Evolutionary conservation across 1,284 basidiomycete species (phyloP), one percentile per base, ranked within the genome.

Genomic region (Boletus hoseneyae): DNA sequence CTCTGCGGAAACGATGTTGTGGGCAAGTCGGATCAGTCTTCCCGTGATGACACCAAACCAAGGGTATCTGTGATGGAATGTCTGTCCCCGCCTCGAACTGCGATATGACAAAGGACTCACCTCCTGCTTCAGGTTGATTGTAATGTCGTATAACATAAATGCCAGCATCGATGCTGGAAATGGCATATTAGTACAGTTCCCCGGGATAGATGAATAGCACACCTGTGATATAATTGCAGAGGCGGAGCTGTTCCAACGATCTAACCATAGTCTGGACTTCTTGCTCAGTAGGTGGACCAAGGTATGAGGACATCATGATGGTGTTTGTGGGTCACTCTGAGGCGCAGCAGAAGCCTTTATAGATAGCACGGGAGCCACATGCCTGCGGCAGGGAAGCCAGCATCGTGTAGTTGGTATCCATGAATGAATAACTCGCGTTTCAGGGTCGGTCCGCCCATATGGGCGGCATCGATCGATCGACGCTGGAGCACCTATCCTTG

Each of bases 141-240:
- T 16, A 35, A 61, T 53, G 30, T 60, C 58, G 34, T 60, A 59
- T 8, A 61, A 21, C 48, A 61, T 61, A 35, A 59, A 57, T 4
- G 19, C 18, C n/a, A 41, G 15, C 23, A 49, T 50, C 13, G 61
- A 61, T 27, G 13, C 41, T 43, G 4, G 16, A 19, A 3, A 33
- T 12, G 32, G 23, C 5, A 34, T 9, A 39, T 38, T 32, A 39
- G 30, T 12, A 15, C 3, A 5, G 9, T 16, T 3, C 19, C 13
- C 12, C 21, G 15, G 12, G 5, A 11, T 10, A 32, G 9, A 27
- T 13, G 27, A 11, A 13, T 15, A 15, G 2, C 27, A 13, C 19
- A 40, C 47, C 42, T 27, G 36, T 45, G 30, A 44, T 25, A 39
- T 38, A 33, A 11, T 45, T 49, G 10, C 16, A 38, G 16, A 45